Evolutionary conservation across 2,329 filamentous ascomycete genomes (phyloP), one percentile per base, ranked within the genome.

Genomic region (Claviceps sorghi): DNA sequence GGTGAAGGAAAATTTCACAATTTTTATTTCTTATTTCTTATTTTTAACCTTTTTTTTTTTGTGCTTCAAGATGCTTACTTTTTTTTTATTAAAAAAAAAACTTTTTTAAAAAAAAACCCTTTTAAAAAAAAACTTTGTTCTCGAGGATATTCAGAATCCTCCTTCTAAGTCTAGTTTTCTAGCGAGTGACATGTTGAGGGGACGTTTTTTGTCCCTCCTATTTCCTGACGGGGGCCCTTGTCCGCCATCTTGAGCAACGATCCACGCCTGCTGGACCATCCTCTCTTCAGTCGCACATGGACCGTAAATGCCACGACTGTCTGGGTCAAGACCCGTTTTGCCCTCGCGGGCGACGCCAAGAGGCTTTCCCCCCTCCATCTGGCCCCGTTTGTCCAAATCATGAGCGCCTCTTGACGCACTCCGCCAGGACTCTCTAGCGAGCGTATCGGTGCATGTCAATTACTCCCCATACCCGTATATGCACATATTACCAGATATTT

Each of bases 151-250:
- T 49, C 54, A 55, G 26, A 3, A 26, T 59, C 49, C 52, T 53
- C 53, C 56, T 62, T 55, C 61, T 63, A 59, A 58, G 57, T 62
- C 61, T 62, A 56, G 55, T 62, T 13, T 58, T 66, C 62, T 67
- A 68, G 66, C 66, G 66, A 68, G 66, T 64, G 66, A 63, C 63
- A 66, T 67, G 64, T 65, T 67, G 26, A 26, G 26, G 64, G 64
- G 63, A 66, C 58, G 62, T 59, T 57, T 26, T 44, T 7, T 22
- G 11, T 11, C 15, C 7, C 15, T 19, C n/a, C 46, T 15, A 34
- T 36, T 46, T 53, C 50, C 55, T 56, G 52, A 52, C 54, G 48
- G 52, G 21, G 40, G 17, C 13, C 56, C 51, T 50, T 50, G 47
- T 55, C 55, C 53, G 54, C 55, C 50, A 45, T 53, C 56, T 53